A percentile compares a stretch with the other conserved stretches of the same genome.
Conservation (phyloP, 495 filamentous ascomycete genomes). For the Monascus purpureus region DNA sequence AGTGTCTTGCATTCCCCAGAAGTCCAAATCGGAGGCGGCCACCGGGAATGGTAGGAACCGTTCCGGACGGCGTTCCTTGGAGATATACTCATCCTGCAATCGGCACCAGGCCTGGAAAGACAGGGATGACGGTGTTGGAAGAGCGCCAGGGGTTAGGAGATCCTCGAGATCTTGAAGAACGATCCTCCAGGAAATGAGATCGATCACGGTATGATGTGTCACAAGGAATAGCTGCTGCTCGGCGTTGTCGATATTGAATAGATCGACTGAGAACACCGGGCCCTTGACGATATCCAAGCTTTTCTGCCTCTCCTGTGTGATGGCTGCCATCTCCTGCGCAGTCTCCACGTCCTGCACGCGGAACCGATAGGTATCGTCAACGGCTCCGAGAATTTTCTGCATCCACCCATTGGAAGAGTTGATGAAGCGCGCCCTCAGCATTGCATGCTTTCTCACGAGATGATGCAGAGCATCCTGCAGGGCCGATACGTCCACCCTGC, state of each 20-base stretch:
- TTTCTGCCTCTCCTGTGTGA: slow-evolving; percentile 4
- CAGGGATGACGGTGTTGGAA: slow-evolving; percentile 26
- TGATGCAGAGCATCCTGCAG: slow-evolving; percentile 30
- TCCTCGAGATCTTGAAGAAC: slow-evolving; percentile 41
- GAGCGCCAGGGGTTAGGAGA: slow-evolving; percentile 21
- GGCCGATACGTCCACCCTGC: slow-evolving; percentile 22
- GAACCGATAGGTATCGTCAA: slow-evolving; percentile 6
- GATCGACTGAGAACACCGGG: slow-evolving; percentile 10
- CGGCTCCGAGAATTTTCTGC: slow-evolving; percentile 2
- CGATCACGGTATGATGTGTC: slow-evolving; percentile 41
- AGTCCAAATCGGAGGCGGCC: slow-evolving; percentile 9
- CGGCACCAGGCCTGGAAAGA: slow-evolving; percentile 41
- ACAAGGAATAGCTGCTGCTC: slow-evolving; percentile 31
- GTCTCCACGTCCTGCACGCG: neutral
- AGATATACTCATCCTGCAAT: slow-evolving; percentile 18
- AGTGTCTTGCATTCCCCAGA: slow-evolving; percentile 25
- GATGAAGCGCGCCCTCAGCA: slow-evolving; percentile 2
- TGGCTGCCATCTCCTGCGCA: slow-evolving; percentile 1
- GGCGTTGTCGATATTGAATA: slow-evolving; percentile 26
- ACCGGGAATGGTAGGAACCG: neutral
- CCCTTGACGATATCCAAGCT: slow-evolving; percentile 10
- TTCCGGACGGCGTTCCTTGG: neutral
- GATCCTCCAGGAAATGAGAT: slow-evolving; percentile 42
- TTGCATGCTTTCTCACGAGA: slow-evolving; percentile 33
- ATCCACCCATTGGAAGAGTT: neutral